These are phyloP conservation scores for Phytopythium vexans DNA, from an alignment of 352 stramenopile genomes.

Conservation along the genomic window DNA sequence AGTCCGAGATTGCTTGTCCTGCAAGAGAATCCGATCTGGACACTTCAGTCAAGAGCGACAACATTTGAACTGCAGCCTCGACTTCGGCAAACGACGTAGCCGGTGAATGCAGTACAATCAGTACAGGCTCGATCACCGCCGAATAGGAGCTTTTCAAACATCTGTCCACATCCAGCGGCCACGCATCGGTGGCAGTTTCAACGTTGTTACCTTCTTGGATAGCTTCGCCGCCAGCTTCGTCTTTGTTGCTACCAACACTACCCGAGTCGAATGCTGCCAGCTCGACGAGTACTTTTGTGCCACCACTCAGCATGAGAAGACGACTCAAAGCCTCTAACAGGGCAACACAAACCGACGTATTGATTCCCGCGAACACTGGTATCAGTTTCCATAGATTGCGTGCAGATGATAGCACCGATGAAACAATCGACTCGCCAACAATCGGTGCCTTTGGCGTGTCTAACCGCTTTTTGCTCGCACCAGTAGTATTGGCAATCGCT, in stretches of 20 bases:
- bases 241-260: neutral
- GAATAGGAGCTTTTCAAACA: constrained; percentile 20
- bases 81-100: constrained; percentile 43
- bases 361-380: constrained; percentile 15
- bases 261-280: constrained; percentile 6
- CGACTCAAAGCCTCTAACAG: constrained; percentile 25
- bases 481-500: neutral
- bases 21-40: constrained; percentile 8
- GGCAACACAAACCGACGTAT: constrained; percentile 26
- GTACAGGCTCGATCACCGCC: constrained; percentile 25
- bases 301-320: constrained; percentile 27
- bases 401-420: constrained; percentile 26
- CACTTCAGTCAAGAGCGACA: constrained; percentile 22
- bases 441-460: constrained; percentile 15
- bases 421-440: constrained; percentile 26
- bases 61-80: constrained; percentile 31
- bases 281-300: constrained; percentile 27
- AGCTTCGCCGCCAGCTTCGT: neutral
- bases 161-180: constrained; percentile 26
- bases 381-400: constrained; percentile 20
- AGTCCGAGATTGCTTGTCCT: constrained; percentile 5
- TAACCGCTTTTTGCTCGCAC: constrained; percentile 41
- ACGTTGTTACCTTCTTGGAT: neutral
- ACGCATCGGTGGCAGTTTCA: constrained; percentile 6
- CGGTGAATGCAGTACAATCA: constrained; percentile 31